Percentiles rank a stretch among this genome's conserved stretches.
Evolutionary conservation across 2,329 filamentous ascomycete species (phyloP).

Genomic region (Cladophialophora yegresii): DNA sequence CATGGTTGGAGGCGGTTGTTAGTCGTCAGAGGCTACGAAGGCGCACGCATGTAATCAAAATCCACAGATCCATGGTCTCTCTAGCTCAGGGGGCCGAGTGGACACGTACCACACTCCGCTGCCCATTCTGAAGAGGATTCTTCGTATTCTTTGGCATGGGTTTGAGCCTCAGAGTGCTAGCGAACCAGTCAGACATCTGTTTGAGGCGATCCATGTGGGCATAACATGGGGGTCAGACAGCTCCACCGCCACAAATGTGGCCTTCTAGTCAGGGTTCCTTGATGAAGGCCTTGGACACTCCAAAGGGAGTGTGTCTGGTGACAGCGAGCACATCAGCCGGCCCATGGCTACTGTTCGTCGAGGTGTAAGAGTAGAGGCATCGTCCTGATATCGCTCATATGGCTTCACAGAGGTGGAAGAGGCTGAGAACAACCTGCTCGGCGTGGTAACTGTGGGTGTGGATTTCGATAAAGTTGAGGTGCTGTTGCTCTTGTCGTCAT

Average conservation of each 20-base stretch:
- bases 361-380: background rate
- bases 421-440: background rate
- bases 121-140: background rate
- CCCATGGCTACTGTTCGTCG: background rate
- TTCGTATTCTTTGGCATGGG: background rate
- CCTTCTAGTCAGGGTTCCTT: background rate
- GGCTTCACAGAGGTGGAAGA: background rate
- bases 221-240: background rate
- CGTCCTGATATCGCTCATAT: background rate
- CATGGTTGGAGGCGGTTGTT: background rate
- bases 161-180: background rate
- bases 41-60: background rate
- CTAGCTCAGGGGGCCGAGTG: background rate
- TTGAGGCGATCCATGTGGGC: background rate
- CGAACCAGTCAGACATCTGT: background rate
- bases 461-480: background rate
- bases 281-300: too few relatives aligned
- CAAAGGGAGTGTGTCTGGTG: background rate
- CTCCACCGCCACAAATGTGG: background rate
- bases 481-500: background rate
- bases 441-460: background rate
- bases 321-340: background rate
- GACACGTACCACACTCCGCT: background rate
- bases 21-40: too few relatives aligned
- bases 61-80: background rate